A percentile compares a stretch with the other conserved stretches of the same genome.
Conservation (phyloP, 192 early-diverging fungal species). For the Coemansia sp. region DNA sequence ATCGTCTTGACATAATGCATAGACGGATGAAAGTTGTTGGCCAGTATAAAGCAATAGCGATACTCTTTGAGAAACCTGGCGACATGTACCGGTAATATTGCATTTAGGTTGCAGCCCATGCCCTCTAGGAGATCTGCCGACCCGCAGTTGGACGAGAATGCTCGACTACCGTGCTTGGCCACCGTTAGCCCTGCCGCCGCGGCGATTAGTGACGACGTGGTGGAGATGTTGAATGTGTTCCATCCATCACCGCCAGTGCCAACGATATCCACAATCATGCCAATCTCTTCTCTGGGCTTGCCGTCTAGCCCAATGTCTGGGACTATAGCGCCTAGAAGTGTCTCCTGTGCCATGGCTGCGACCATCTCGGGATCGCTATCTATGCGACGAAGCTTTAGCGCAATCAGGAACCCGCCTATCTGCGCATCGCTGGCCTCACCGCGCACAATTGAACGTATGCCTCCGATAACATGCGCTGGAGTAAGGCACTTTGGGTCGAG, state of each 20-base stretch:
- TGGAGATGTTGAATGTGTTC: conserved; percentile 97
- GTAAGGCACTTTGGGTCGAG: conserved; percentile 67
- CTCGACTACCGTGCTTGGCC: conserved; percentile 96
- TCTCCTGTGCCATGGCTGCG: conserved; percentile 76
- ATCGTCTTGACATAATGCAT: conserved; percentile 79
- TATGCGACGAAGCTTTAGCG: conserved; percentile 69
- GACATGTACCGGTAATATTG: conserved; percentile 69
- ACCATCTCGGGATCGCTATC: conserved; percentile 79
- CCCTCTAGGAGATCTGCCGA: conserved; percentile 94
- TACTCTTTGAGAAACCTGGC: conserved; percentile 64
- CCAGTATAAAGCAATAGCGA: conserved; percentile 92
- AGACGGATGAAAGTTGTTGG: conserved; percentile 89
- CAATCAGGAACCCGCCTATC: conserved; percentile 85
- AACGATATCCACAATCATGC: conserved; percentile 82
- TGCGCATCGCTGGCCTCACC: conserved; percentile 82
- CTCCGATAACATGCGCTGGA: conserved; percentile 60
- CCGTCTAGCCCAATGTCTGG: conserved; percentile 60
- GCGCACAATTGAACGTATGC: conserved; percentile 77
- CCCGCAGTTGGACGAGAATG: conserved; percentile 88
- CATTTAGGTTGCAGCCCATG: conserved; percentile 73
- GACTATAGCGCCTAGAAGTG: conserved; percentile 70
- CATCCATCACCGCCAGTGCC: conserved; percentile 99
- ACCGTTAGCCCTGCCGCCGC: conserved; percentile 90
- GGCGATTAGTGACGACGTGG: conserved; percentile 87
- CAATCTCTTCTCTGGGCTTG: conserved; percentile 44